Conservation (phyloP, 176 grass and related monocot genomes). For the Panicum miliaceum region DNA sequence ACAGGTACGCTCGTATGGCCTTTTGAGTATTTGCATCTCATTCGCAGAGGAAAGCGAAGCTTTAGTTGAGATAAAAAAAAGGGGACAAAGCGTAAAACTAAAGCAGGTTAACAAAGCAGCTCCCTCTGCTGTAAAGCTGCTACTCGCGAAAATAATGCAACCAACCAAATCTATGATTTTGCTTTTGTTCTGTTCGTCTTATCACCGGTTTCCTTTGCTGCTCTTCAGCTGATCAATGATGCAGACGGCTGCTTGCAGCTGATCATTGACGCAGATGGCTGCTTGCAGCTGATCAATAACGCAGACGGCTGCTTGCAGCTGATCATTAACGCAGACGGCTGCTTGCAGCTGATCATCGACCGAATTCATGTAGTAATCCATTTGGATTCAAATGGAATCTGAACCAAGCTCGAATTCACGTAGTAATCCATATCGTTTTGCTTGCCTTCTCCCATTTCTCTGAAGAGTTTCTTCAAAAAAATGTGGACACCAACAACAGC, state of each 20-base stretch:
- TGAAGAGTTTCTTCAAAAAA: not conserved
- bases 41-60: not conserved
- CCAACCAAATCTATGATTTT: not conserved
- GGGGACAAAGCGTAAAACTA: constrained; percentile 6
- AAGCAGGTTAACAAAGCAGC: constrained; percentile 29
- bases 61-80: constrained; percentile 9
- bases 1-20: not conserved
- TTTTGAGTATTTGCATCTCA: constrained; percentile 23
- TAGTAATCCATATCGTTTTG: not conserved
- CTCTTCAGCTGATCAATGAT: not conserved
- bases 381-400: not conserved
- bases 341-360: not conserved
- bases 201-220: not conserved
- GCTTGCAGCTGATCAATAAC: too few relatives aligned
- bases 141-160: not conserved
- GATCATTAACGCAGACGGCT: too few relatives aligned
- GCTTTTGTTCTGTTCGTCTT: not conserved
- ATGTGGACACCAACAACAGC: not conserved
- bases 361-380: not conserved
- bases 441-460: not conserved
- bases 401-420: not conserved
- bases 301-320: too few relatives aligned
- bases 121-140: constrained; percentile 41
- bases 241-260: not conserved
- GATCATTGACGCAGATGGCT: too few relatives aligned